Base-by-base conservation (phyloP, 2,329 filamentous ascomycete genomes). In the Fusarium sublunatum region DNA sequence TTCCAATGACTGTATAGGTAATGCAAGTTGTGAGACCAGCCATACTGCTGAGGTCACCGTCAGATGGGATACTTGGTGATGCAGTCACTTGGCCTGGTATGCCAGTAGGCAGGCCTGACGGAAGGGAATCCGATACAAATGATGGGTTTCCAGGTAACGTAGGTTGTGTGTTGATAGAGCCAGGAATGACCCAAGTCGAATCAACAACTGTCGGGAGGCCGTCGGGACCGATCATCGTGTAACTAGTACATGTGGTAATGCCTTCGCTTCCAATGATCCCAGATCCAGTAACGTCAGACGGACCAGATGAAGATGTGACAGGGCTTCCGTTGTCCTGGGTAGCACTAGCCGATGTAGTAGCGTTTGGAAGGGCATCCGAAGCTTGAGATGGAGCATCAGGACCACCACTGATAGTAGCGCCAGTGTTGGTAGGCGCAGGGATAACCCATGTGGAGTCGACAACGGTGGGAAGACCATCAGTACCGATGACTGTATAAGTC, bases 381-480 rank as follows among this genome's bases (percentile, higher is more conserved):
- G 52, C 53, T n/a, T 52, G 52, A 25, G 52, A 59, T 15, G 65
- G 58, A 25, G 26, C 31, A 9, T 34, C 45, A 38, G 61, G 47
- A 15, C 24, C 53, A 15, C 38, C 48, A 10, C 49, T 52, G 28
- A 64, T 32, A 28, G 50, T 58, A 4, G 65, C 51, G 5, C 68
- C 66, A 15, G 71, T 62, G 24, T 58, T 62, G 35, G 53, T 50
- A 53, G 67, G 71, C 19, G 60, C 65, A 38, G 71, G 67, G 22
- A 75, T 54, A n/a, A 74, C 61, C 56, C 70, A 68, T 10, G 74
- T 76, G 6, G 74, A 71, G 28, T 76, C 73, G n/a, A 73, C 54
- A 28, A 74, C 59, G 25, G 72, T 75, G 7, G 71, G 67, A 41
- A 68, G 47, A 8, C 65, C 67, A 53, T 70, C 63, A 36, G 55